phyloP scores from a whole-genome alignment of 169 alveolate genomes.

The Cryptosporidium xiaoi region DNA sequence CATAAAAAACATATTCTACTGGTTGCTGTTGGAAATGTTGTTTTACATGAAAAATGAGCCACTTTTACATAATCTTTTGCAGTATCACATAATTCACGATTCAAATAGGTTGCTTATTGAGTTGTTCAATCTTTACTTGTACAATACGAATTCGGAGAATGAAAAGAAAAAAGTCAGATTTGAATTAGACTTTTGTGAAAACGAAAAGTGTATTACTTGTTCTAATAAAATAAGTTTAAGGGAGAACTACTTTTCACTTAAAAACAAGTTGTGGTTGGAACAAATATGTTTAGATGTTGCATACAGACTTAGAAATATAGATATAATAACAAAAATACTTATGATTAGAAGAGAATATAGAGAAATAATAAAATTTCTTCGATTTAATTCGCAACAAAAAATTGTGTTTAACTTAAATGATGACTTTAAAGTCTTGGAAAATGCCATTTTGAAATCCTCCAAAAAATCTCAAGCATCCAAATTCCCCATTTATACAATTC shows the following conservation, averaged over 20 bases:
- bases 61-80: slow-evolving; percentile 25
- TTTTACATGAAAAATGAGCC: slow-evolving; percentile 1
- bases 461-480: slow-evolving; percentile 9
- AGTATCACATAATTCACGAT: slow-evolving; percentile 63
- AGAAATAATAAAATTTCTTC: slow-evolving; percentile 19
- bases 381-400: slow-evolving; percentile 2
- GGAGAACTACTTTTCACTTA: slow-evolving; percentile 10
- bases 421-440: neutral
- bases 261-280: slow-evolving; percentile 26
- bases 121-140: slow-evolving; percentile 14
- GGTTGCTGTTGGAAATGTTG: slow-evolving; percentile 9
- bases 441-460: slow-evolving; percentile 23
- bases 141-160: neutral
- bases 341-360: slow-evolving; percentile 42
- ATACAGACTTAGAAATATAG: slow-evolving; percentile 16
- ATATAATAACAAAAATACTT: slow-evolving; percentile 8
- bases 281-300: slow-evolving; percentile 63
- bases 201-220: neutral
- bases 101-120: neutral
- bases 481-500: slow-evolving; percentile 40
- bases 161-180: neutral
- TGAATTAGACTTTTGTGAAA: neutral
- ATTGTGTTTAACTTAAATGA: slow-evolving; percentile 1
- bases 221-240: neutral
- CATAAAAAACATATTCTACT: neutral